phyloP scores from a whole-genome alignment of 306 rosid species.

The Albizia julibrissin region DNA sequence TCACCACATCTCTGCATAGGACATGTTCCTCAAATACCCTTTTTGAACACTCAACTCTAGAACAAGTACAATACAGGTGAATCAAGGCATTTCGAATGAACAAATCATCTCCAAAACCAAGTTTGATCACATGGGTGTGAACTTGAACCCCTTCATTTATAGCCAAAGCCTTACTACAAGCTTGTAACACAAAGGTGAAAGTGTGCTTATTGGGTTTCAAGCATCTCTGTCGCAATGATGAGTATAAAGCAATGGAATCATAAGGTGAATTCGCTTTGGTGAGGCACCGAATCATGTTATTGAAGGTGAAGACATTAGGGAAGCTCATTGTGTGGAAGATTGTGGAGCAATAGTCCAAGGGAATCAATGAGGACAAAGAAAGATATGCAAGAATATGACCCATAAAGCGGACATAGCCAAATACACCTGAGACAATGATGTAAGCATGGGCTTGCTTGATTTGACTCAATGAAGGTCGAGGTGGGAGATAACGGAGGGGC shows the following conservation, averaged over 20 bases:
- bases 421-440: constrained; percentile 46
- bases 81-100: constrained; percentile 70
- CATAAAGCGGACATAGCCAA: constrained; percentile 38
- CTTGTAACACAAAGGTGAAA: constrained; percentile 68
- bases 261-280: constrained; percentile 47
- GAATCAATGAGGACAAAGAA: constrained; percentile 36
- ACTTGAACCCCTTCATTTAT: constrained; percentile 53
- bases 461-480: constrained; percentile 46
- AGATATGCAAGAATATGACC: constrained; percentile 60
- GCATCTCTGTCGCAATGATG: constrained; percentile 41
- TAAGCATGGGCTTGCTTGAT: constrained; percentile 67
- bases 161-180: constrained; percentile 51
- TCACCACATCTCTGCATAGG: constrained; percentile 55
- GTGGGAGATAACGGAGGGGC: constrained; percentile 37
- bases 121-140: constrained; percentile 54
- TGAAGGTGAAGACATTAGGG: constrained; percentile 63
- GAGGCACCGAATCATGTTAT: constrained; percentile 68
- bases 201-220: constrained; percentile 66
- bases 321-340: constrained; percentile 37
- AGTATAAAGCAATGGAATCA: constrained; percentile 46
- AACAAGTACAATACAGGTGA: constrained; percentile 55
- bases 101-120: constrained; percentile 54
- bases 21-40: constrained; percentile 60
- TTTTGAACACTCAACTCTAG: constrained; percentile 36
- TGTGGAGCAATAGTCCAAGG: constrained; percentile 45